Evolutionary conservation across 1,284 basidiomycete species (phyloP), one percentile per base, ranked within the genome.

Genomic region (Psilocybe mexicana): DNA sequence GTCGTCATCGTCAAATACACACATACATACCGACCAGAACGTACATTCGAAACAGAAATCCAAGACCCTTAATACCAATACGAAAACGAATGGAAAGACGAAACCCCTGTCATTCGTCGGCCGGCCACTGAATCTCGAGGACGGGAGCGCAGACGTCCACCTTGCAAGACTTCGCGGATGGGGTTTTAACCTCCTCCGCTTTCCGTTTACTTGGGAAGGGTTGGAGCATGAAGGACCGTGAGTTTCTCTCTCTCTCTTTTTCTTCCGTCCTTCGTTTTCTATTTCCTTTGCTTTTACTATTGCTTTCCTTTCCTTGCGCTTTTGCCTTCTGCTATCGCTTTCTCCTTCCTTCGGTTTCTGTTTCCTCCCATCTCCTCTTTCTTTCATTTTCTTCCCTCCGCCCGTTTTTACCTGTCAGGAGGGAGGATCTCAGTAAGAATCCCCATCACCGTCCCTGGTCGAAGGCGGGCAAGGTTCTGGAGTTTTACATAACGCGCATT

Each of bases 181-280:
- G 96, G 96, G 96, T 0, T 98, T 94, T 77, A 98, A 97, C 71
- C 81, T 91, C 72, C 74, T 98, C n/a, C 79, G 96, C 53, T 98
- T 93, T 70, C 90, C 95, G 25, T 85, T 98, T 45, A 91, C 92
- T 0, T 99, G 96, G 96, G 96, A 99, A 71, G 85, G 93, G 0
- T 72, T 98, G 25, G 96, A 98, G 72, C 95, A 96, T 71, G 85
- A 83, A 58, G 96, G 95, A 68, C 96, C 96, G 87, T 96, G 71
- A 86, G 94, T 90, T 24, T 52, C 30, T 54, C 58, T 48, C 33
- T 48, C 28, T 38, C 26, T 30, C 47, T 28, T 30, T 49, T 38
- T 44, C 43, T 25, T 18, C 18, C 44, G 24, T 38, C 11, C 26
- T 44, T 43, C 24, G 25, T n/a, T 23, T 54, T 35, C 11, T 38